Evolutionary conservation across 352 stramenopile species (phyloP), one percentile per base, ranked within the genome.

Genomic region (Phytopythium vexans): DNA sequence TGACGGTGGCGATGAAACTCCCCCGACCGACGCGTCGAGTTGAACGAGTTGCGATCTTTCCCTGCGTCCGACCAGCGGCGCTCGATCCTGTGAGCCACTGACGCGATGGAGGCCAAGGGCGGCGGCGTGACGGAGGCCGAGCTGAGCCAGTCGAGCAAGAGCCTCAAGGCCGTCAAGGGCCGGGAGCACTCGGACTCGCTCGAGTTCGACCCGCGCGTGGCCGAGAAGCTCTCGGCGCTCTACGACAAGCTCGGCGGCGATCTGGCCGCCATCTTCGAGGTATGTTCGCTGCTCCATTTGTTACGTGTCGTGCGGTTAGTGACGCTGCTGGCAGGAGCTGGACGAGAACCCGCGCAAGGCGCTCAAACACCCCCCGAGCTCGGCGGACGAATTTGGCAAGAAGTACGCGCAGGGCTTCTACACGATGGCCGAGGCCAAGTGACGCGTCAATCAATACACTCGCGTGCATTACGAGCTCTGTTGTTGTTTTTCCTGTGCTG

Each of bases 381-480:
- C 70, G 11, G 75, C 80, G 7, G 58, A 70, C 9, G 82, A 89
- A 39, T 92, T 92, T 54, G 80, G 82, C 31, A 89, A 78, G 50
- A 85, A 82, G 57, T 92, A 92, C 41, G 82, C 82, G 1, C 82
- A 92, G 47, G 82, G 80, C 9, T 92, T 90, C 54, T 92, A 92
- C 72, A 89, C 82, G 27, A 88, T 86, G 66, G 82, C 82, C 0
- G 82, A 89, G 50, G 82, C 85, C 66, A 92, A 92, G 65, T 92
- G 49, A 73, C 34, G 38, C 16, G n/a, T 33, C 16, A 6, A 27
- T 27, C 21, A 27, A 27, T 21, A 46, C 3, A 35, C 21, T 36
- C 8, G 16, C 44, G 32, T 39, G 8, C 21, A 40, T 27, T 15
- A 15, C 41, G 16, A 27, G 2, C 14, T 34, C 15, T 48, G 21